A percentile compares a stretch with the other conserved stretches of the same genome.
phyloP scores from a whole-genome alignment of 108 stramenopile genomes.

The Cyclotella choctawhatcheeana region DNA sequence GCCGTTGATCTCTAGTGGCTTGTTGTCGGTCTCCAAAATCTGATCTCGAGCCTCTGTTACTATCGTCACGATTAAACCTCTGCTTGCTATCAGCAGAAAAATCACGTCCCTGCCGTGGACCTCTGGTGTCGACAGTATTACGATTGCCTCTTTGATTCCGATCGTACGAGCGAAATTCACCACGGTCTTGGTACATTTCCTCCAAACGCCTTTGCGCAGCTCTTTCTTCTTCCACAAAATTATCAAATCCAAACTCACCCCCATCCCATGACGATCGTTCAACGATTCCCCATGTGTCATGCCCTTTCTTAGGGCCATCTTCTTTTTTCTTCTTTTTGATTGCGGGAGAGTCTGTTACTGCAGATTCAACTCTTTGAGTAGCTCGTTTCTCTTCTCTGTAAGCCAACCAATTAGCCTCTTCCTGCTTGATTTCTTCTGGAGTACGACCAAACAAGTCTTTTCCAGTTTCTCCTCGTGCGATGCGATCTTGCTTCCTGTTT shows the following conservation, averaged over 20 bases:
- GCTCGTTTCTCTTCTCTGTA: conserved; percentile 73
- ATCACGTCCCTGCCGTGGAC: conserved; percentile 15
- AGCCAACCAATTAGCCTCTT: conserved; percentile 76
- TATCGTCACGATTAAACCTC: conserved; percentile 42
- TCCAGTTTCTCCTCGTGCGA: conserved; percentile 52
- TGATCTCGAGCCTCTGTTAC: conserved; percentile 30
- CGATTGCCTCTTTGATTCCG: conserved; percentile 13
- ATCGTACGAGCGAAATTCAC: conserved; percentile 9
- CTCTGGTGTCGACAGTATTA: conserved; percentile 2
- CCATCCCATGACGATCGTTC: conserved; percentile 50
- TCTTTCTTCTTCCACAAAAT: conserved; percentile 39
- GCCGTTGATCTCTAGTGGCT: not conserved
- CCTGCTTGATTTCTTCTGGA: conserved; percentile 52
- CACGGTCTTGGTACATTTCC: conserved; percentile 42
- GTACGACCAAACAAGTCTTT: conserved; percentile 58
- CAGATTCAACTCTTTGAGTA: conserved; percentile 33
- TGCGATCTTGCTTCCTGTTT: conserved; percentile 77
- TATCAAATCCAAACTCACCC: conserved; percentile 46
- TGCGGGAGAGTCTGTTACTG: conserved; percentile 1
- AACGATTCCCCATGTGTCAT: conserved; percentile 44
- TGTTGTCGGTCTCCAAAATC: conserved; percentile 12
- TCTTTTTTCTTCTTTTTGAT: conserved; percentile 30
- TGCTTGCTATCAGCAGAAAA: conserved; percentile 12
- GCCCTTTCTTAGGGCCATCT: conserved; percentile 26
- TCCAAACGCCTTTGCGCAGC: conserved; percentile 21